These are phyloP conservation scores for Effrenium voratum DNA, from an alignment of 73 alveolate species.

Conservation along the genomic window DNA sequence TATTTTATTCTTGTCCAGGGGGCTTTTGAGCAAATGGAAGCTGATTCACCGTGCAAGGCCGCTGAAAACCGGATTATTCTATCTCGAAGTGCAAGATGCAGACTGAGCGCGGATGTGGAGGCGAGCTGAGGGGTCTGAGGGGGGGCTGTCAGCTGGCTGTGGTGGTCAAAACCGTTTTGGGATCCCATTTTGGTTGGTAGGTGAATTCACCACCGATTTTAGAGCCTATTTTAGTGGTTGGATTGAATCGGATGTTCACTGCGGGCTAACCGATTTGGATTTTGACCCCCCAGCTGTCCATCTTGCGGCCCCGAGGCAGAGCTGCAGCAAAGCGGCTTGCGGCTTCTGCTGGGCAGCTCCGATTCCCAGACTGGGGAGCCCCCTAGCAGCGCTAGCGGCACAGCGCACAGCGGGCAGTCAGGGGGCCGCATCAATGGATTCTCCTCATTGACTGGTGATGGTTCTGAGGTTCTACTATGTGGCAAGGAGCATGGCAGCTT, in stretches of 20 bases:
- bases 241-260: neutral
- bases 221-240: neutral
- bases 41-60: neutral
- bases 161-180: neutral
- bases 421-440: too few species aligned
- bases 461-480: too few species aligned
- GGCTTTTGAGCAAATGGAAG: neutral
- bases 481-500: too few species aligned
- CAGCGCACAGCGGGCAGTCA: too few species aligned
- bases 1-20: neutral
- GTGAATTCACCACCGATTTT: neutral
- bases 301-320: neutral
- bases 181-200: neutral
- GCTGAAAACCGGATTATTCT: neutral
- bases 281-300: neutral
- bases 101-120: constrained; percentile 41
- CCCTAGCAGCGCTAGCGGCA: too few species aligned
- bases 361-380: neutral
- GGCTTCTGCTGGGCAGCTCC: neutral
- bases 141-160: neutral
- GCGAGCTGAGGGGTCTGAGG: neutral
- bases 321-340: neutral
- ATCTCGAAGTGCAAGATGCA: constrained; percentile 4
- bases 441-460: too few species aligned
- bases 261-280: neutral